Evolutionary conservation across 192 early-diverging fungal species (phyloP), one percentile per base, ranked within the genome.

Genomic region (Geosiphon pyriformis): DNA sequence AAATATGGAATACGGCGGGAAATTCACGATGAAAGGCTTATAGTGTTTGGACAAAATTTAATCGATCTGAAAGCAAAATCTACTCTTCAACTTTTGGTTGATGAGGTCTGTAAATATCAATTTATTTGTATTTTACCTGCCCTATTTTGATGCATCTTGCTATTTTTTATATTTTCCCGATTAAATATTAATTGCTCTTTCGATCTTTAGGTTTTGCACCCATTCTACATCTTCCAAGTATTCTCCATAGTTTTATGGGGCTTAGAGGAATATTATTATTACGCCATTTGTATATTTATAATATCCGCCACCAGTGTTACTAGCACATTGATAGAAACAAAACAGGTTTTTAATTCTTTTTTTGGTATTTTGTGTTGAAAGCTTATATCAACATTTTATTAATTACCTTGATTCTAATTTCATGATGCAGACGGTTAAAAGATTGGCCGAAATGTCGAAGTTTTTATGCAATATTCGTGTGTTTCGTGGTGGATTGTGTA

Each of bases 261-360:
- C 64, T 65, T 87, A 25, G 97, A 99, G 61, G 83, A 95, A 72
- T 99, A 99, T 76, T 90, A 92, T 60, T 95, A 95, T 74, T 99
- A 98, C 68, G 97, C 94, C 0, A 76, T 80, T 20, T 95, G 93
- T 70, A 98, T 99, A 59, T 80, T 96, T 57, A 58, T 96, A 12
- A 95, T 98, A 53, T 91, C 92, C 12, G 83, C 85, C 0, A 75
- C 85, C 18, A 91, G 92, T 12, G 87, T 94, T 11, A 66, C 89
- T 31, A 80, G 82, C 15, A 92, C 94, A 2, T 77, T 95, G 37
- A 57, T 91, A 10, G 89, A 92, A 71, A 96, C 92, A 3, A 85
- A 88, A 59, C 34, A 74, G 69, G 78, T 76, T 50, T 68, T 67
- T 22, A 68, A 69, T 25, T 67, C 65, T 3, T 4, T 74, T 8